Base-by-base conservation (phyloP, 2,329 filamentous ascomycete species). In the Clarireedia sp. region DNA sequence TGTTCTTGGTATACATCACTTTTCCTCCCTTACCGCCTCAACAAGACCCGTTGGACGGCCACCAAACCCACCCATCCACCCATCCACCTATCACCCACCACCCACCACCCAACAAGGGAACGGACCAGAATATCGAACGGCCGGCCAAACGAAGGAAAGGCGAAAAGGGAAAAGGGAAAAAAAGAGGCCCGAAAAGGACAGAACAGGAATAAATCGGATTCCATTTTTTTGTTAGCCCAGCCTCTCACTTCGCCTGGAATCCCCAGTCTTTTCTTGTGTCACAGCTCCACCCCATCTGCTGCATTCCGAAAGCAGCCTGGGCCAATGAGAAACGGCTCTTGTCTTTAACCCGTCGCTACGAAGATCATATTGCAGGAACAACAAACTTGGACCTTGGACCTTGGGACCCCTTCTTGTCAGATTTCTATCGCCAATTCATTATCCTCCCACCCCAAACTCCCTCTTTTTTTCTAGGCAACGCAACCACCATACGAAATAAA, bases 301-400 rank as follows among this genome's bases (percentile, higher is more conserved):
- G 54, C 64, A 66, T 66, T 65, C 63, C 62, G 60, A 60, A 57
- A 43, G 54, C 53, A 51, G 57, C 59, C 58, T 62, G 58, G 26
- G 50, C 61, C 60, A 66, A 64, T 65, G 55, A 49, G 54, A 59
- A 54, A 38, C 54, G 48, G 29, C 48, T 54, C 12, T 17, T 45
- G 21, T 52, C 53, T 60, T 59, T 59, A 60, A 57, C 45, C 60
- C 59, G 59, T 63, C 59, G 58, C 60, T 63, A 61, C 62, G 48
- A 62, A 64, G 64, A 63, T 66, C 64, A 66, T 51, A 63, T 63
- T 65, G 62, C 62, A 64, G 61, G 63, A 65, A 67, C 62, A 64
- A 63, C 59, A 65, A 61, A 59, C 23, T 46, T 46, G 21, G 24
- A 26, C 38, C n/a, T n/a, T n/a, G 41, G 21, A 44, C 38, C 17